Evolutionary conservation across 441 rosid genomes (phyloP).

Genomic region (Omphalea diandra): DNA sequence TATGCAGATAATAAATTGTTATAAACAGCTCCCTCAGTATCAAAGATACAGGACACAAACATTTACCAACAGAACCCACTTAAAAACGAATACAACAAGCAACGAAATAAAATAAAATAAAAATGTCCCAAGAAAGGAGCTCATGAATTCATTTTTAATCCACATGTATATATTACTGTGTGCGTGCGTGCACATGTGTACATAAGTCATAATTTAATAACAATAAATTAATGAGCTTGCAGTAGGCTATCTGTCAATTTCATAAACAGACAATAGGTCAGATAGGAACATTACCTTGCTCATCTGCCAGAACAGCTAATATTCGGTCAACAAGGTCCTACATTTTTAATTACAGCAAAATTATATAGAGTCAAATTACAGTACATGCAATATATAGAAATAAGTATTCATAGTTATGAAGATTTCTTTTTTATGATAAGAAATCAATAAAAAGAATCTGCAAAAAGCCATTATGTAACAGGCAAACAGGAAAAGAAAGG

Average conservation of each 20-base stretch:
- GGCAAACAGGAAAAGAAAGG: background rate
- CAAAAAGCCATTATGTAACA: background rate
- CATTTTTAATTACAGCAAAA: conserved; percentile 26
- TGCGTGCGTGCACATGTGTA: too few relatives aligned
- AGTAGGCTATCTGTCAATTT: background rate
- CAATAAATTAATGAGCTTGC: too few relatives aligned
- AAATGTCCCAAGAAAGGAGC: background rate
- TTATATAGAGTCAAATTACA: conserved; percentile 9
- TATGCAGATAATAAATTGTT: background rate
- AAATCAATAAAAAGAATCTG: background rate
- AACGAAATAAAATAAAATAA: background rate
- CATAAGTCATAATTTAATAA: background rate
- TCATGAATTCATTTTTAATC: background rate
- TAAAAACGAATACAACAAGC: background rate
- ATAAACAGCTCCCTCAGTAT: background rate
- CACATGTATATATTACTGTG: background rate
- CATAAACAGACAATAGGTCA: background rate
- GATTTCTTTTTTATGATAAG: background rate
- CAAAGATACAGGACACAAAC: background rate
- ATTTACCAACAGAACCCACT: background rate
- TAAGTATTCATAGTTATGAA: background rate
- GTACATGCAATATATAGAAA: background rate
- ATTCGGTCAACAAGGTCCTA: conserved; percentile 95
- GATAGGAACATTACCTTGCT: conserved; percentile 49
- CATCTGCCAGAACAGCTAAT: conserved; percentile 64